Percentiles rank a stretch among this genome's conserved stretches.
Evolutionary conservation across 306 rosid species (phyloP).

Genomic region (Luffa acutangula): DNA sequence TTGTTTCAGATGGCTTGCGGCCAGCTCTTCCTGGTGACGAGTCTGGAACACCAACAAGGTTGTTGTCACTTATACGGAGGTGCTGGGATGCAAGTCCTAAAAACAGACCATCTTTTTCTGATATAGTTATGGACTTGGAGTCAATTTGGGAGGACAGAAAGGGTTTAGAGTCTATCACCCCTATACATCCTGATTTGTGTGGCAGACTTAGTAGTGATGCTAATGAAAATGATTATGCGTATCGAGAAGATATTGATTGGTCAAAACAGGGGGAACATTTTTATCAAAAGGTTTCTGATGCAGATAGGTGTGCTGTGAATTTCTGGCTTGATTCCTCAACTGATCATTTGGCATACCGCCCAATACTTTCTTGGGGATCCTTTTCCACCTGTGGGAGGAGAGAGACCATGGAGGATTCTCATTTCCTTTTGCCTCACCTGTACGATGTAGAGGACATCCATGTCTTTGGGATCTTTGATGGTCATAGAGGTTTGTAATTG

Average conservation of each 20-base stretch:
- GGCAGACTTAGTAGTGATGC: constrained; percentile 19
- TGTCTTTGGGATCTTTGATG: constrained; percentile 87
- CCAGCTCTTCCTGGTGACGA: constrained; percentile 61
- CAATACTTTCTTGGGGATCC: constrained; percentile 81
- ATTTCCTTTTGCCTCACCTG: constrained; percentile 61
- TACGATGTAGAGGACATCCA: constrained; percentile 45
- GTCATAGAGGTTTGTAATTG: constrained; percentile 63
- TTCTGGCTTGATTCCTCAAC: constrained; percentile 30
- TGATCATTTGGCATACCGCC: constrained; percentile 36
- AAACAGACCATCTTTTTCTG: constrained; percentile 61
- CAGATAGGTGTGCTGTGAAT: constrained; percentile 23
- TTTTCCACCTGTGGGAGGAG: constrained; percentile 87
- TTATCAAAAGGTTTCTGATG: constrained; percentile 28
- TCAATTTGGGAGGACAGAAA: constrained; percentile 35
- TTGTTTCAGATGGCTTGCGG: constrained; percentile 68
- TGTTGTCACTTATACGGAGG: constrained; percentile 47
- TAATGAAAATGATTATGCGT: constrained; percentile 20
- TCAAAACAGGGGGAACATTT: constrained; percentile 49
- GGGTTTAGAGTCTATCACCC: constrained; percentile 16
- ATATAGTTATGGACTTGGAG: constrained; percentile 55
- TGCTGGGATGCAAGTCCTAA: constrained; percentile 75
- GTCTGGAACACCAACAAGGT: constrained; percentile 52
- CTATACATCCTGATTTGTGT: constrained; percentile 15
- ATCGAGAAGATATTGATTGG: constrained; percentile 64
- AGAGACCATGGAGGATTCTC: constrained; percentile 92